Base-by-base conservation (phyloP, 257 asterid genomes). In the Jasminum sambac region DNA sequence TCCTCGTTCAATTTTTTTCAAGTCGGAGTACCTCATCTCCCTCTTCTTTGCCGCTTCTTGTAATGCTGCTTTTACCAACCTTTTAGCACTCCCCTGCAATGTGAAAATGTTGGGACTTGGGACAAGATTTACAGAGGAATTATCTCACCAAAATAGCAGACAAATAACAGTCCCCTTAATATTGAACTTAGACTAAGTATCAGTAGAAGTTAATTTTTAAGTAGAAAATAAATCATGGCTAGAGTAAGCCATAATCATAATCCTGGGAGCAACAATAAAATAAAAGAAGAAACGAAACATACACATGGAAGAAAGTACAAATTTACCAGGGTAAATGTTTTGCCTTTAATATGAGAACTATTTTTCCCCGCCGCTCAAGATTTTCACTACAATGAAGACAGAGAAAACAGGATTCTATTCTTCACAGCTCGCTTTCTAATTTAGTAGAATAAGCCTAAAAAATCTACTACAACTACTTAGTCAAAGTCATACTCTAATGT, bases 11-110 rank as follows among this genome's bases (percentile, higher is more conserved):
- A 87, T 87, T 73, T 84, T 87, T 83, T 84, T 87, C 84, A 87
- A 50, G 83, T 84, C 93, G 0, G 90, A 84, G 72, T 87, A 84
- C 38, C 93, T 74, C 93, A 87, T 87, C 71, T 87, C 93, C 58
- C 93, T 77, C 85, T 87, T 87, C 85, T 84, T 87, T 10, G 92
- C 92, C 0, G 92, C 92, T 73, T 87, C 90, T 44, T 84, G 90
- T 19, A 87, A 52, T 13, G 93, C 93, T 13, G 83, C 58, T 83
- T 87, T 87, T 12, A 87, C 93, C 61, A 87, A 78, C 73, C 88
- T 87, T 68, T 76, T 72, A 14, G 92, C 92, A 55, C 82, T 84
- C 62, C 92, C 92, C 92, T 87, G 88, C 81, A 78, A 13, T 19
- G 40, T 5, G 5, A 11, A 39, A 1, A 55, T 19, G 8, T 52